Evolutionary conservation across 371 early-diverging fungal species (phyloP).

Genomic region (Mortierella sp.): DNA sequence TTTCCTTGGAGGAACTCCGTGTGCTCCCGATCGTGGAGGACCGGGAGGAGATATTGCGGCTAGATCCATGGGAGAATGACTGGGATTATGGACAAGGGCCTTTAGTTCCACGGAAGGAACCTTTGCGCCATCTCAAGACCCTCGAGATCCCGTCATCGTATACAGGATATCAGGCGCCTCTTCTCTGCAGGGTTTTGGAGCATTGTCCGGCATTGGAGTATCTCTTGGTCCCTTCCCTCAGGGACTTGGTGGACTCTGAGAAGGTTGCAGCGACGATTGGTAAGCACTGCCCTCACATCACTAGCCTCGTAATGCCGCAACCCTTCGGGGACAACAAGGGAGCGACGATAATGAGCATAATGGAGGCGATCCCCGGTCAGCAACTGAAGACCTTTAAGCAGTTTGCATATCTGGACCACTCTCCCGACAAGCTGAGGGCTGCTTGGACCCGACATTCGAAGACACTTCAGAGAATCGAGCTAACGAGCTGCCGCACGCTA

Average conservation of each 20-base stretch:
- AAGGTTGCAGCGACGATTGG: neutral
- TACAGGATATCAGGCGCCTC: neutral
- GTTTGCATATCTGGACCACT: neutral
- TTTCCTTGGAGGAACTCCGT: neutral
- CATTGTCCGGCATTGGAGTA: neutral
- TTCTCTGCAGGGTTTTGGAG: slow-evolving; percentile 4
- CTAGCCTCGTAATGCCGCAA: neutral
- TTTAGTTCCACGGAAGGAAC: neutral
- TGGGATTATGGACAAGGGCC: neutral
- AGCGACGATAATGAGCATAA: neutral
- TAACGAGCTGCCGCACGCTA: neutral
- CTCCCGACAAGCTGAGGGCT: neutral
- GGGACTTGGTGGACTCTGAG: neutral
- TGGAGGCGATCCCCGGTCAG: neutral
- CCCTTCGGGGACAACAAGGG: neutral
- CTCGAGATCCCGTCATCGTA: neutral
- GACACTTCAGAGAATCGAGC: neutral
- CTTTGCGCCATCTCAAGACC: neutral
- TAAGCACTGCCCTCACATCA: neutral
- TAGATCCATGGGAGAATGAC: neutral
- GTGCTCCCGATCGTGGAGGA: neutral
- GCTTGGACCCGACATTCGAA: neutral
- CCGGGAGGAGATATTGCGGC: neutral
- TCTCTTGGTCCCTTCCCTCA: neutral
- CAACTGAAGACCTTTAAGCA: neutral